Percentiles rank a stretch among this genome's conserved stretches.
phyloP scores from a whole-genome alignment of 1,139 yeast species.

The Taphrina communis region DNA sequence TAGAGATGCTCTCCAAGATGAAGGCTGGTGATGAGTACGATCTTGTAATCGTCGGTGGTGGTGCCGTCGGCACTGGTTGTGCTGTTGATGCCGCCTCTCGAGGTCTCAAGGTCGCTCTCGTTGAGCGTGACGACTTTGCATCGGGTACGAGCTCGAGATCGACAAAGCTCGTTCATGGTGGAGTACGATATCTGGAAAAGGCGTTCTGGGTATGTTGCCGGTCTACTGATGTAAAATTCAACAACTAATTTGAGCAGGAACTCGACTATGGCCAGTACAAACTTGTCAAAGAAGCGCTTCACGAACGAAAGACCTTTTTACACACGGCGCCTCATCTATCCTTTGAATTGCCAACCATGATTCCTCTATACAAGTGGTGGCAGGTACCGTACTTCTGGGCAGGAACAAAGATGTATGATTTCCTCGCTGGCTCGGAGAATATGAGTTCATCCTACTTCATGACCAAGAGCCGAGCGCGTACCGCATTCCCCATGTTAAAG shows the following conservation, averaged over 20 bases:
- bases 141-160: slow-evolving; percentile 92
- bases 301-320: slow-evolving; percentile 87
- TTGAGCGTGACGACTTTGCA: slow-evolving; percentile 88
- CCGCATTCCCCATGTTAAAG: slow-evolving; percentile 87
- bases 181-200: slow-evolving; percentile 92
- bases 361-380: slow-evolving; percentile 92
- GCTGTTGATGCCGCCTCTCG: slow-evolving; percentile 92
- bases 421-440: slow-evolving; percentile 90
- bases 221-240: neutral
- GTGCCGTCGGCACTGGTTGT: slow-evolving; percentile 93
- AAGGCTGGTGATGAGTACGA: slow-evolving; percentile 58
- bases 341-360: slow-evolving; percentile 86
- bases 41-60: slow-evolving; percentile 87
- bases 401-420: slow-evolving; percentile 90
- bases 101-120: slow-evolving; percentile 84
- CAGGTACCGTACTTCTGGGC: slow-evolving; percentile 92
- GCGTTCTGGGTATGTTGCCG: slow-evolving; percentile 61
- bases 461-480: slow-evolving; percentile 69
- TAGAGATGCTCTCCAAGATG: slow-evolving; percentile 26
- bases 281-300: slow-evolving; percentile 89
- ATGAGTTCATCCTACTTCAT: slow-evolving; percentile 78
- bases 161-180: slow-evolving; percentile 98
- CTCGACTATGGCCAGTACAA: slow-evolving; percentile 89
- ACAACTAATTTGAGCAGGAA: slow-evolving; percentile 46
- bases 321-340: slow-evolving; percentile 93